Base-by-base conservation (phyloP, 768 basidiomycete species). In the Termitomyces sp. region DNA sequence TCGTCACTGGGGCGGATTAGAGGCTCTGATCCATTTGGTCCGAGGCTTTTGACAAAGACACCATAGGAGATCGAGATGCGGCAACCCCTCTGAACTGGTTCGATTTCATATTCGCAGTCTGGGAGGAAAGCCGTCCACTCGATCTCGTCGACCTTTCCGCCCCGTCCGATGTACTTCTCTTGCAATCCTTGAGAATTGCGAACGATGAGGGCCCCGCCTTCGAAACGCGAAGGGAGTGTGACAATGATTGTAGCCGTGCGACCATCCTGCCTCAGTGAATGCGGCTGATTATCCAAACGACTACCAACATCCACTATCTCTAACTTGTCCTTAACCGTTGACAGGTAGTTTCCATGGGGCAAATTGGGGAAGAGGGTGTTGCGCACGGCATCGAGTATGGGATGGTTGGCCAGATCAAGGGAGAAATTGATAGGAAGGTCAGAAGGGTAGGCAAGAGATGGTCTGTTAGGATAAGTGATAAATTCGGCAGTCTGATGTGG, bases 41-140 rank as follows among this genome's bases (percentile, higher is more conserved):
- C 87, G 69, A 86, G 90, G 24, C 81, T 80, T 72, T 79, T 84
- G 61, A 90, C 72, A 61, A 84, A 85, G 24, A 92, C 80, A 5
- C 80, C 86, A 65, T 90, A 92, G 36, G 87, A 82, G 55, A 92
- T 75, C 36, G 81, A 80, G 63, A 92, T 72, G 50, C 86, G 76
- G 63, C 84, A 87, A 10, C 90, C 91, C 59, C 82, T 81, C 62
- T 83, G 79, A 53, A 93, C 83, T 2, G 79, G 72, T 67, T 91
- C 87, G 56, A 90, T 79, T 66, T 89, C 87, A 62, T 85, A 83
- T 20, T 90, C 84, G 70, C 88, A 90, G 61, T 90, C 88, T 5
- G 82, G 77, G 50, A 85, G 74, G 72, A 88, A 87, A 20, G 88
- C 90, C 0, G 84, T 78, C 90, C 90, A 92, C 59, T 92, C 89